Evolutionary conservation across 2,329 filamentous ascomycete species (phyloP).

Genomic region (Hansfordia pulvinata): DNA sequence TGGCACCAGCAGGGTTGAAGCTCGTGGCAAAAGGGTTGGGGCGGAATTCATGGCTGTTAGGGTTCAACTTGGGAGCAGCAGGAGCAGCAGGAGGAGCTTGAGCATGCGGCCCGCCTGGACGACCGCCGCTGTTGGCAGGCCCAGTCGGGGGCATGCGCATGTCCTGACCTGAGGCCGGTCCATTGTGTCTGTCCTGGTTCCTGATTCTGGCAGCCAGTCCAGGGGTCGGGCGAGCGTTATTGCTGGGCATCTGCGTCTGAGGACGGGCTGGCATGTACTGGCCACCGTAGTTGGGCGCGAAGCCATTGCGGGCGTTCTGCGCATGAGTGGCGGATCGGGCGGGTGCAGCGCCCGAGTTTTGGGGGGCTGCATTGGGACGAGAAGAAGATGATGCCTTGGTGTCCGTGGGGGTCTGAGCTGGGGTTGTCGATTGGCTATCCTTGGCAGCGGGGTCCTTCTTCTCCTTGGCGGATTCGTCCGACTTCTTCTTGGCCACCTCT

Average conservation of each 20-base stretch:
- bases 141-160: conserved; percentile 61
- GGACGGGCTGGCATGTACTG: too few species aligned
- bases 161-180: too few species aligned
- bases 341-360: not conserved
- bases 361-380: not conserved
- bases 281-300: conserved; percentile 32
- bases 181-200: conserved; percentile 33
- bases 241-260: too few species aligned
- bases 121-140: conserved; percentile 45
- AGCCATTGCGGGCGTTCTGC: conserved; percentile 32
- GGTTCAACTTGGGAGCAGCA: conserved; percentile 43
- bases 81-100: too few species aligned
- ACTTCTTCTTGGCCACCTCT: conserved; percentile 36
- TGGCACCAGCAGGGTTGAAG: conserved; percentile 63
- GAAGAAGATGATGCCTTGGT: not conserved
- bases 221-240: conserved; percentile 26
- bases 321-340: conserved; percentile 16
- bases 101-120: too few species aligned
- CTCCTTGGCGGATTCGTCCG: conserved; percentile 30
- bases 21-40: conserved; percentile 69
- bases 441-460: conserved; percentile 30
- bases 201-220: conserved; percentile 36
- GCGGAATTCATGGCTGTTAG: conserved; percentile 65
- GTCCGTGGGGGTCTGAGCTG: not conserved
- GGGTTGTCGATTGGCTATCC: conserved; percentile 3